Percentiles rank a stretch among this genome's conserved stretches.
Evolutionary conservation across 1,139 yeast species (phyloP).

Genomic region (Sporopachydermia cereana): DNA sequence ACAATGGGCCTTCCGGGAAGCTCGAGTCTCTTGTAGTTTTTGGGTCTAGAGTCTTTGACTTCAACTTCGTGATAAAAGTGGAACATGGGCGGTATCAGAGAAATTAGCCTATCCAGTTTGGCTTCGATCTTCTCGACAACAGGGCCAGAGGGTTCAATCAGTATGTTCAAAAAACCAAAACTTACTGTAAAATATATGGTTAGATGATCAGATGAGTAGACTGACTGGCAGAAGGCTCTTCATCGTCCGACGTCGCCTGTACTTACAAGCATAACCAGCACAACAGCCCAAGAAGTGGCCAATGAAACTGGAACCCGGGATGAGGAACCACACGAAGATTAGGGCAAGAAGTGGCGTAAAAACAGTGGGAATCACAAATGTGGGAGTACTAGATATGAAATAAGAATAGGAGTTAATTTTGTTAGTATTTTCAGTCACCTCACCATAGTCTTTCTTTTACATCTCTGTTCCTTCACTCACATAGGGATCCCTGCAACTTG

Average conservation of each 20-base stretch:
- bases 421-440: conserved; percentile 8
- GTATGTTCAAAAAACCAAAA: conserved; percentile 39
- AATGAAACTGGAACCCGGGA: conserved; percentile 54
- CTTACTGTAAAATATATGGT: conserved; percentile 31
- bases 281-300: conserved; percentile 53
- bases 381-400: conserved; percentile 10
- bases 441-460: neutral
- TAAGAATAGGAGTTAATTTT: conserved; percentile 6
- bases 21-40: conserved; percentile 1
- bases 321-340: conserved; percentile 34
- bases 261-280: conserved; percentile 34
- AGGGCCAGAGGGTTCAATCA: conserved; percentile 55
- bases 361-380: conserved; percentile 44
- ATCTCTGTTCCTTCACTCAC: conserved; percentile 9
- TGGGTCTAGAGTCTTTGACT: conserved; percentile 32
- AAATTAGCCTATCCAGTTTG: conserved; percentile 38
- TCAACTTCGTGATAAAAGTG: conserved; percentile 45
- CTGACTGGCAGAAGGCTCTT: too few species aligned
- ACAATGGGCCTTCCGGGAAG: conserved; percentile 1
- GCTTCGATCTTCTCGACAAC: conserved; percentile 56
- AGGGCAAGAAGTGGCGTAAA: conserved; percentile 47
- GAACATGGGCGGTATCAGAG: conserved; percentile 41
- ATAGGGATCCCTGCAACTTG: conserved; percentile 34
- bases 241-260: too few species aligned
- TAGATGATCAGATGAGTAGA: too few species aligned